phyloP scores from a whole-genome alignment of 768 basidiomycete species.

The Pleurotus tuoliensis region DNA sequence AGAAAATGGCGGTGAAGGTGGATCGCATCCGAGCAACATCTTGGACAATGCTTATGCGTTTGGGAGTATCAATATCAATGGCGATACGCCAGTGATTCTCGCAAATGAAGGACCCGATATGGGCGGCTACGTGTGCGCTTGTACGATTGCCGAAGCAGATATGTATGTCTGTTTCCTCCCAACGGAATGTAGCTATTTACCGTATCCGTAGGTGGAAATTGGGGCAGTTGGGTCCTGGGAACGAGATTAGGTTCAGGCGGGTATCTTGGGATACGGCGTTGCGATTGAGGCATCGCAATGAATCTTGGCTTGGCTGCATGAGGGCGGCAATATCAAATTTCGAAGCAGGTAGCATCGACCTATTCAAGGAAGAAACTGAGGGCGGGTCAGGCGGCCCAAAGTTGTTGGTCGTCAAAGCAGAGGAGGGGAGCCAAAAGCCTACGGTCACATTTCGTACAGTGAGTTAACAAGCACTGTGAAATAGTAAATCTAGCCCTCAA shows the following conservation, averaged over 20 bases:
- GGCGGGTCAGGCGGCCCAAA: constrained; percentile 29
- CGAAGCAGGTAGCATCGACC: neutral
- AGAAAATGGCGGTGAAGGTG: constrained; percentile 58
- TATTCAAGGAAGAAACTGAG: neutral
- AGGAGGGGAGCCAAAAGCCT: constrained; percentile 18
- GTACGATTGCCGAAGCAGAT: constrained; percentile 48
- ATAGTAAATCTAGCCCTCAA: too few species aligned
- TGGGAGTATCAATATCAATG: constrained; percentile 59
- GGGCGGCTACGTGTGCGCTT: constrained; percentile 58
- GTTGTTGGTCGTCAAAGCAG: constrained; percentile 23
- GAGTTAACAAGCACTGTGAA: neutral
- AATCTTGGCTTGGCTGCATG: constrained; percentile 27
- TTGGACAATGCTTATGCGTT: constrained; percentile 56
- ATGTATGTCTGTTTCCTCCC: constrained; percentile 31
- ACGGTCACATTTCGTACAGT: constrained; percentile 54
- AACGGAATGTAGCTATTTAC: neutral
- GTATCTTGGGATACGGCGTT: constrained; percentile 40
- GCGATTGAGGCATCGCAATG: constrained; percentile 16
- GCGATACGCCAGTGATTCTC: constrained; percentile 67
- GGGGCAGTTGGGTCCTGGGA: constrained; percentile 60
- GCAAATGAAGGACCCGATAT: constrained; percentile 59
- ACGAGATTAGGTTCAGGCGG: constrained; percentile 47
- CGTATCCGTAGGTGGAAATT: constrained; percentile 52
- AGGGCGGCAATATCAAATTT: neutral
- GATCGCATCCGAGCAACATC: constrained; percentile 66